These are phyloP conservation scores for Solanum okadae DNA, from an alignment of 257 asterid species.

Conservation along the genomic window DNA sequence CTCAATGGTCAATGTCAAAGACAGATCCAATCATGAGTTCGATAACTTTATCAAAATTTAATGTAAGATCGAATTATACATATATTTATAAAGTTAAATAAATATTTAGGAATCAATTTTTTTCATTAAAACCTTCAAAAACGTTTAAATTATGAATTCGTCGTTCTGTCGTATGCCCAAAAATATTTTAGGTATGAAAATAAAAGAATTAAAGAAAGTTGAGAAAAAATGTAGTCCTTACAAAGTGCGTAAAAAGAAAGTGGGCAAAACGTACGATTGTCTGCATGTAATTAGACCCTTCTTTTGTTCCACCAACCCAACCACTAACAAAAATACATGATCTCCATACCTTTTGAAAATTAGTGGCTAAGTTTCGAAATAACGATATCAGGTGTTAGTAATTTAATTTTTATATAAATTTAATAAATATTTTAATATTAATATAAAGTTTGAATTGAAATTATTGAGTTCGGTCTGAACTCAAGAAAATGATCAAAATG, in stretches of 20 bases:
- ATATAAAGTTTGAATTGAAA: background rate
- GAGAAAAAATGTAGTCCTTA: background rate
- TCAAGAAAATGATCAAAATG: background rate
- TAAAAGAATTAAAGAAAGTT: background rate
- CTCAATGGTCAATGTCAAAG: background rate
- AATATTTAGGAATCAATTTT: background rate
- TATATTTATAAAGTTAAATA: background rate
- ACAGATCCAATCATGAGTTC: background rate
- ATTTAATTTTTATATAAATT: background rate
- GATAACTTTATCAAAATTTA: background rate
- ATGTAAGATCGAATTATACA: background rate
- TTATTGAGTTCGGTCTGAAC: background rate
- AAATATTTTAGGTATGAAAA: background rate
- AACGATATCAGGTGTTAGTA: background rate
- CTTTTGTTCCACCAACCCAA: background rate
- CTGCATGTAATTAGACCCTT: background rate
- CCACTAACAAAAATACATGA: background rate
- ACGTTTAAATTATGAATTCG: background rate
- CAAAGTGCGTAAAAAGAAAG: background rate
- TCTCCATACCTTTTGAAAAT: background rate
- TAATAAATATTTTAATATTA: background rate
- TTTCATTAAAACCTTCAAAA: rapidly evolving
- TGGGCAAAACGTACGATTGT: background rate
- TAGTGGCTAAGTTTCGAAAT: background rate
- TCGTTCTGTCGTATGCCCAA: background rate